Percentiles rank a stretch among this genome's conserved stretches.
Evolutionary conservation across 2,329 filamentous ascomycete genomes (phyloP).

Genomic region (Trichoderma breve): DNA sequence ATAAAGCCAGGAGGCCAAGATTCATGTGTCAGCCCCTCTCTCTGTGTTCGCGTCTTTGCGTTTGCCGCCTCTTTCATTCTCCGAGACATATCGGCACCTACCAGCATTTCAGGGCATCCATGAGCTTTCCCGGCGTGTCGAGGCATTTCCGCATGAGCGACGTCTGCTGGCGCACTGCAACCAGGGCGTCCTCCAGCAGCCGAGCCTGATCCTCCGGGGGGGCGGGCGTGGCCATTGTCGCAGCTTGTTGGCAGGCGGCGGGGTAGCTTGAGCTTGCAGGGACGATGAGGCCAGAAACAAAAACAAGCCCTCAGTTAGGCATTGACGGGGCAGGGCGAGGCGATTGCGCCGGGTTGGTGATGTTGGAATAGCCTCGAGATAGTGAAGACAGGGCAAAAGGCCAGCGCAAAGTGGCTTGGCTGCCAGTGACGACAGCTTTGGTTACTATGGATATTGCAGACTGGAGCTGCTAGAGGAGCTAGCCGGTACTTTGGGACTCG

Average conservation of each 20-base stretch:
- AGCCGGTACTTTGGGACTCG: neutral
- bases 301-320: constrained; percentile 26
- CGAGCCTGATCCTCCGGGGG: constrained; percentile 79
- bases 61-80: neutral
- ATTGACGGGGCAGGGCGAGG: constrained; percentile 27
- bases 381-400: neutral
- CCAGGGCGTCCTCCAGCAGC: constrained; percentile 93
- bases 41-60: neutral
- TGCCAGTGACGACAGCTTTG: constrained; percentile 17
- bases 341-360: constrained; percentile 19
- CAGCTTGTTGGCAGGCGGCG: constrained; percentile 26
- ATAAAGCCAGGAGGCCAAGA: constrained; percentile 11
- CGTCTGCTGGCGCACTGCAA: constrained; percentile 95
- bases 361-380: constrained; percentile 3
- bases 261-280: constrained; percentile 32
- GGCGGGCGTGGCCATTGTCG: constrained; percentile 53
- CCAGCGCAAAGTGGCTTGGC: constrained; percentile 19
- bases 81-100: constrained; percentile 49
- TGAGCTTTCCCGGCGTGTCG: constrained; percentile 95
- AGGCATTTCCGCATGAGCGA: constrained; percentile 96
- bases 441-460: neutral
- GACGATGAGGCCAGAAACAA: constrained; percentile 15
- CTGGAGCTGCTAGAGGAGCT: neutral
- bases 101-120: constrained; percentile 99
- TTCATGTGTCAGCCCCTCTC: constrained; percentile 16